These are phyloP conservation scores for Pythium volutum DNA, from an alignment of 352 stramenopile genomes.

Conservation along the genomic window DNA sequence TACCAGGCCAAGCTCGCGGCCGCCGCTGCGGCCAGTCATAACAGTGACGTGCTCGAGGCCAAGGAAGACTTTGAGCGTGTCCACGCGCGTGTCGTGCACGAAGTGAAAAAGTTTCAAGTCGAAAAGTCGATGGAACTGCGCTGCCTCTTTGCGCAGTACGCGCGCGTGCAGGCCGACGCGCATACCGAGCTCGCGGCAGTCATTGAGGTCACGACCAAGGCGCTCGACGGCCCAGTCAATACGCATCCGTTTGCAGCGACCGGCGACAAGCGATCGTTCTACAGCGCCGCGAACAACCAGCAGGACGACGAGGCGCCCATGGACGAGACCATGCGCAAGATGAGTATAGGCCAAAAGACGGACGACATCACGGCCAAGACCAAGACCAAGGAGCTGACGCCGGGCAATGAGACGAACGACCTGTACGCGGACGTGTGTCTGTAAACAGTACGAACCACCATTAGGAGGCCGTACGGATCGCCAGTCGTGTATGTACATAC, in stretches of 20 bases:
- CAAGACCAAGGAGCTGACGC: conserved; percentile 13
- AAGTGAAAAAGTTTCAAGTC: conserved; percentile 66
- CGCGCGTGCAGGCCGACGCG: conserved; percentile 47
- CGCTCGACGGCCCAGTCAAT: conserved; percentile 45
- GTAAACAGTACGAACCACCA: conserved; percentile 22
- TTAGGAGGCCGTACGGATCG: no score
- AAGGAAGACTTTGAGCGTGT: conserved; percentile 77
- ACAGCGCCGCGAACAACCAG: conserved; percentile 26
- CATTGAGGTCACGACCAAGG: conserved; percentile 36
- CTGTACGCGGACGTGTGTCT: conserved; percentile 56
- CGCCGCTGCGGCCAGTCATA: conserved; percentile 21
- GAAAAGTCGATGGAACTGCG: conserved; percentile 76
- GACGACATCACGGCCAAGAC: neutral
- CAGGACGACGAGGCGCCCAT: conserved; percentile 24
- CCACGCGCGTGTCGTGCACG: conserved; percentile 69
- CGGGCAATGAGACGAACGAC: conserved; percentile 23
- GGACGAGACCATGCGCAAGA: conserved; percentile 27
- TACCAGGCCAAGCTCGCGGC: conserved; percentile 78
- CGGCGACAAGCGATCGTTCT: conserved; percentile 17
- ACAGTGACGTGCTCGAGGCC: conserved; percentile 50
- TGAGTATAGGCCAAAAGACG: conserved; percentile 17
- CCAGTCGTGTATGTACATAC: no score
- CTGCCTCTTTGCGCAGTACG: conserved; percentile 72
- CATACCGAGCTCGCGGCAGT: conserved; percentile 51
- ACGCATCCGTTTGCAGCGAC: conserved; percentile 31